Percentiles rank a stretch among this genome's conserved stretches.
These are phyloP conservation scores for Boechera stricta DNA, from an alignment of 345 rosid genomes.

Conservation along the genomic window DNA sequence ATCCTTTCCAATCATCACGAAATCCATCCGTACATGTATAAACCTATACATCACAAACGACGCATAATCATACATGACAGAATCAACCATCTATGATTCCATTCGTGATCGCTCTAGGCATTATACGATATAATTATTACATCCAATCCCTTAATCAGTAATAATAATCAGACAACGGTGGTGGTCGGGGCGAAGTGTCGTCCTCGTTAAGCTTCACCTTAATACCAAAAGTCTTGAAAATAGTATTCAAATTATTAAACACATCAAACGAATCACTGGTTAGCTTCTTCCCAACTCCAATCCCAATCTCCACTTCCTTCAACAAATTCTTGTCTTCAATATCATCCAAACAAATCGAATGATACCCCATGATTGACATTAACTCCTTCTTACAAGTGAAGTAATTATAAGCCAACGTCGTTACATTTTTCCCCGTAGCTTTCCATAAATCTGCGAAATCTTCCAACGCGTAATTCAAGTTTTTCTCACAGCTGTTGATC, in stretches of 20 bases:
- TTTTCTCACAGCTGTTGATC: conserved; percentile 37
- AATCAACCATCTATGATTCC: conserved; percentile 32
- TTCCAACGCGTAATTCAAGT: conserved; percentile 41
- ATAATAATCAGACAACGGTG: conserved; percentile 44
- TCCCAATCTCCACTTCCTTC: conserved; percentile 39
- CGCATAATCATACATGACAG: conserved; percentile 34
- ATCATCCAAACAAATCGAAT: conserved; percentile 45
- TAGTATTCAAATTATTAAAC: conserved; percentile 28
- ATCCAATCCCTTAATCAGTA: conserved; percentile 21
- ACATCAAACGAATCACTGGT: conserved; percentile 36
- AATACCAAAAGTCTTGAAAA: conserved; percentile 42
- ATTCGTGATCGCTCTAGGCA: conserved; percentile 34
- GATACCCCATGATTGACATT: conserved; percentile 39
- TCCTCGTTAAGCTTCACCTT: conserved; percentile 44
- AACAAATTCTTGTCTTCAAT: conserved; percentile 37
- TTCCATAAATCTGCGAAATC: conserved; percentile 35
- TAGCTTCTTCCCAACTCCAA: conserved; percentile 42
- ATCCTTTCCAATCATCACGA: conserved; percentile 42
- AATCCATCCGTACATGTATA: conserved; percentile 33
- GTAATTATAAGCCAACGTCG: conserved; percentile 39
- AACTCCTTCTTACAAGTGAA: conserved; percentile 39
- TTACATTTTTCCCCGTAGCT: conserved; percentile 37
- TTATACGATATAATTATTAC: conserved; percentile 18
- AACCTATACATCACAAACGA: conserved; percentile 42
- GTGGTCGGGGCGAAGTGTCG: conserved; percentile 43